Evolutionary conservation across 305 asterid species (phyloP).

Genomic region (Rubia tinctorum): DNA sequence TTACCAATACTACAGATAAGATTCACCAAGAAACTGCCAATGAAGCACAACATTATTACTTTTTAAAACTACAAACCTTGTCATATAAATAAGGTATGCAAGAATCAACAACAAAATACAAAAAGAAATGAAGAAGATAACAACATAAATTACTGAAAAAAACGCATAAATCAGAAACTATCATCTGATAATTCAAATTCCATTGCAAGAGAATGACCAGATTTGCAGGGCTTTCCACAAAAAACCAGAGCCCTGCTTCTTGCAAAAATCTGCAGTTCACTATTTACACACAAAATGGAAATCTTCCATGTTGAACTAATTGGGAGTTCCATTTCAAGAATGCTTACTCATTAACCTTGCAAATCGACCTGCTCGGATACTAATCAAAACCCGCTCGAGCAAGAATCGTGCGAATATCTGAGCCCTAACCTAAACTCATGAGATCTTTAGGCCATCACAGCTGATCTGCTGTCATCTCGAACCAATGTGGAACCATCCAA

Average conservation of each 20-base stretch:
- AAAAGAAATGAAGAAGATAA: background rate
- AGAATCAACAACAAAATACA: background rate
- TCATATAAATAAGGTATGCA: background rate
- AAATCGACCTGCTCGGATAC: too few species aligned
- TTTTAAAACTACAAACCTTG: too few species aligned
- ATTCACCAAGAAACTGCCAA: background rate
- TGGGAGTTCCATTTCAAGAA: background rate
- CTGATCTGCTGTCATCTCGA: constrained; percentile 1
- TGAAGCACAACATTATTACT: background rate
- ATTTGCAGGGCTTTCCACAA: constrained; percentile 14
- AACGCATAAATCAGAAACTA: background rate
- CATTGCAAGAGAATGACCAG: constrained; percentile 2
- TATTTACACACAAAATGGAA: constrained; percentile 7
- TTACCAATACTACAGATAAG: background rate
- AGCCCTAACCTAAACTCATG: background rate
- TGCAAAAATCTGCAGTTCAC: background rate
- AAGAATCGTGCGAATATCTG: background rate
- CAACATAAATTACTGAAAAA: background rate
- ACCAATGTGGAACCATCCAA: background rate
- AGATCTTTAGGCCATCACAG: constrained; percentile 12
- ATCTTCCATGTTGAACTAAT: background rate
- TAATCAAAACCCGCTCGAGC: background rate
- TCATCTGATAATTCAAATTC: background rate
- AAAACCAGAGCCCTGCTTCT: constrained; percentile 12
- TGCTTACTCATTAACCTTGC: background rate